Percentiles rank a stretch among this genome's conserved stretches.
Evolutionary conservation across 768 basidiomycete species (phyloP).

Genomic region (Lactarius tabidus): DNA sequence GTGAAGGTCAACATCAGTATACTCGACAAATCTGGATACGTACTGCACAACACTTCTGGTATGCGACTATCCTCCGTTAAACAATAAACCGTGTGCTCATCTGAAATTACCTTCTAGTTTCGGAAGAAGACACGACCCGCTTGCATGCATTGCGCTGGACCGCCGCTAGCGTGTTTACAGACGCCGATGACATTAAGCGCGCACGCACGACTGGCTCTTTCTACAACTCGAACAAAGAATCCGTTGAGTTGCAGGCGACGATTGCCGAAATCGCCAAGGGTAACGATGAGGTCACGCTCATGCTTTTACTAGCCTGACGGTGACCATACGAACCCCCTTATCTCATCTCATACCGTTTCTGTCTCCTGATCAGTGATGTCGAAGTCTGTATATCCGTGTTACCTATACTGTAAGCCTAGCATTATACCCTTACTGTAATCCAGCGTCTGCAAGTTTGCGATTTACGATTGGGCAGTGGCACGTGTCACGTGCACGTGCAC

Average conservation of each 20-base stretch:
- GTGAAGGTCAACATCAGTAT: slow-evolving; percentile 7
- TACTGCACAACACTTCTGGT: background rate
- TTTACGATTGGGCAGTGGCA: background rate
- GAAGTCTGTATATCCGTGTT: slow-evolving; percentile 3
- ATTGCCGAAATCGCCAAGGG: background rate
- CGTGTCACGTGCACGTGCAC: background rate
- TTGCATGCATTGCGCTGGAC: slow-evolving; percentile 15
- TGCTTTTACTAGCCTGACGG: slow-evolving; percentile 3
- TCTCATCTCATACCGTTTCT: background rate
- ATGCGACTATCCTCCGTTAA: background rate
- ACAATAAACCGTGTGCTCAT: background rate
- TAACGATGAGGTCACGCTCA: background rate
- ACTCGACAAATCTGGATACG: background rate
- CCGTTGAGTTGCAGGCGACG: background rate
- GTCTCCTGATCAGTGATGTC: background rate
- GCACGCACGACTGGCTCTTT: slow-evolving; percentile 13
- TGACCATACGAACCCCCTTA: background rate
- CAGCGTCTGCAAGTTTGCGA: background rate
- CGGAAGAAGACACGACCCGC: slow-evolving; percentile 5
- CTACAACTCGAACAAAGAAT: background rate
- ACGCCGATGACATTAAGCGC: background rate
- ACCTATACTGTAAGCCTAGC: background rate
- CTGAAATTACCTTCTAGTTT: slow-evolving; percentile 2
- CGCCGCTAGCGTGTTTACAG: background rate
- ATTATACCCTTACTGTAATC: background rate